Evolutionary conservation across 2,329 filamentous ascomycete genomes (phyloP), one percentile per base, ranked within the genome.

Genomic region (Fusarium sp.): DNA sequence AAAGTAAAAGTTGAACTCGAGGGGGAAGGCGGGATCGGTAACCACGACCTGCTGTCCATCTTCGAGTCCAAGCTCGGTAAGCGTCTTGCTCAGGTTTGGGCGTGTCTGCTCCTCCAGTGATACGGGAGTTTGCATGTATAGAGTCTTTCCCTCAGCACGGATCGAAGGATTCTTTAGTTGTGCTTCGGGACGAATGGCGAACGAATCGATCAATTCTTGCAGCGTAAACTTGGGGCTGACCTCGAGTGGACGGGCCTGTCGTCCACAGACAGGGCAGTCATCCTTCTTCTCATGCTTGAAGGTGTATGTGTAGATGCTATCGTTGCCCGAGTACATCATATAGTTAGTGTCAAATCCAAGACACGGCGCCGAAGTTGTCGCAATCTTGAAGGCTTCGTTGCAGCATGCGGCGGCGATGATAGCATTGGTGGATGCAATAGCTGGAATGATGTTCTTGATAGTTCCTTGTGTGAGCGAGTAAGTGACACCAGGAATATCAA

Each of bases 271-370:
- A 4, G 96, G 94, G 69, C 96, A 99, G 79, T 98, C 96, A 17
- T 91, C 87, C 79, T 97, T 98, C 82, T 92, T 93, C 80, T 97
- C 91, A 74, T 97, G 94, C 74, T 94, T 90, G 78, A 98, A 99
- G 0, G 96, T 99, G 79, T 97, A 97, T 0, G 96, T 99, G 82
- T 99, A 99, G 69, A 99, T 91, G 69, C 91, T 88, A 75, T 97
- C 95, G 75, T 98, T 94, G 45, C 96, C 96, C 14, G 93, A 97
- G 79, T 99, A 99, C 92, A 97, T 97, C 94, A 98, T 98, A 81
- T 99, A 99, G 78, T 97, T 97, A 56, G 91, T 91, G 42, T 91
- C 89, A 66, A 88, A 84, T 14, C 91, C 92, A 17, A 99, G 84
- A 67, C 89, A 90, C 0, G 95, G 93, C 31, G 95, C 96, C 36